phyloP scores from a whole-genome alignment of 805 yeast species.

The Candida silvicultrix region DNA sequence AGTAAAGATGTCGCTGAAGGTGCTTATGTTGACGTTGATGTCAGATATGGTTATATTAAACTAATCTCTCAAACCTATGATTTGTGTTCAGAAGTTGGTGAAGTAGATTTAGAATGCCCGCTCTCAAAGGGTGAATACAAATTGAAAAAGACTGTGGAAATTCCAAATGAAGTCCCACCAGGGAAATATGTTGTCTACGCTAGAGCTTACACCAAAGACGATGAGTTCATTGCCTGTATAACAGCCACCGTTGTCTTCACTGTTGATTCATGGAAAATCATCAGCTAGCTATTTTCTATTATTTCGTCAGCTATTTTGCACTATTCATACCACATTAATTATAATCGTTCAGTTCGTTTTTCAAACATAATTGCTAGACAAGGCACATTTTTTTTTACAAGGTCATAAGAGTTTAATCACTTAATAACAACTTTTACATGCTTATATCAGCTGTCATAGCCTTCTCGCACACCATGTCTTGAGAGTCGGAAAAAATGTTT shows the following conservation, averaged over 20 bases:
- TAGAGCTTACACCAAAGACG: conserved; percentile 83
- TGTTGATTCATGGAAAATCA: conserved; percentile 24
- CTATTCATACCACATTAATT: too few species aligned
- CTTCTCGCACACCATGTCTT: too few species aligned
- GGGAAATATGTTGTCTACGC: conserved; percentile 86
- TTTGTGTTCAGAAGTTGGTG: conserved; percentile 78
- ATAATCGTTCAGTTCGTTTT: too few species aligned
- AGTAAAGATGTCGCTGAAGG: conserved; percentile 62
- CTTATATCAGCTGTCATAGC: too few species aligned
- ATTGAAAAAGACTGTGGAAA: conserved; percentile 65
- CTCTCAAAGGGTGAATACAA: conserved; percentile 60
- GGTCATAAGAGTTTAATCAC: too few species aligned
- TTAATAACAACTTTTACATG: too few species aligned
- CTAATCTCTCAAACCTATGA: conserved; percentile 87
- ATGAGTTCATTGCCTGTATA: conserved; percentile 77
- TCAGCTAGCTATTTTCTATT: not conserved
- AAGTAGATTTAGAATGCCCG: conserved; percentile 86
- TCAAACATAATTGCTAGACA: too few species aligned
- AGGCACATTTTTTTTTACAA: too few species aligned
- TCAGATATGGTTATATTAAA: conserved; percentile 85
- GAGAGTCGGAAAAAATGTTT: too few species aligned
- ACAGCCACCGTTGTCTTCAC: conserved; percentile 56
- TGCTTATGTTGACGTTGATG: conserved; percentile 92
- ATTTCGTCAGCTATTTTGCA: too few species aligned
- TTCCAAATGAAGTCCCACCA: conserved; percentile 92